Percentiles rank a stretch among this genome's conserved stretches.
phyloP scores from a whole-genome alignment of 2,329 filamentous ascomycete species.

The Fusarium scirpi region DNA sequence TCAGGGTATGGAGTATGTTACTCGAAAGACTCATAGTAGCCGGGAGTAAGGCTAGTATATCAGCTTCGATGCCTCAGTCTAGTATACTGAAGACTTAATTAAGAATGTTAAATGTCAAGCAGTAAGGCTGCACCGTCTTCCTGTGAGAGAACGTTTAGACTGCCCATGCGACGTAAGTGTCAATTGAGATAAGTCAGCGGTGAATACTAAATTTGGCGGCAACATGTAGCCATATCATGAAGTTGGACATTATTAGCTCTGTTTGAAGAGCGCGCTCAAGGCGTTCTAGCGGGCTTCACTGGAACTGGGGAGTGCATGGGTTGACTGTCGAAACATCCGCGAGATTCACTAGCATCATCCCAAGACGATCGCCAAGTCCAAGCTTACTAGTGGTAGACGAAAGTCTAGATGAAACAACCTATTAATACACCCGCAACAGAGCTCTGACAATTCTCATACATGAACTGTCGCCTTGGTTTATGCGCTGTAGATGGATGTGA shows the following conservation, averaged over 20 bases:
- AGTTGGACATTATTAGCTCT: background rate
- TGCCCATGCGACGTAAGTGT: background rate
- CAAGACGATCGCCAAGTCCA: background rate
- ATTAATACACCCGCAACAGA: slow-evolving; percentile 4
- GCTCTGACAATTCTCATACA: background rate
- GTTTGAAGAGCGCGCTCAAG: background rate
- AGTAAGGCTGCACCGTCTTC: background rate
- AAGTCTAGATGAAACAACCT: slow-evolving; percentile 4
- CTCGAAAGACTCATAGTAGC: background rate
- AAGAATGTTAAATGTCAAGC: background rate
- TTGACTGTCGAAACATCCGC: background rate
- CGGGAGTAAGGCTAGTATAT: background rate
- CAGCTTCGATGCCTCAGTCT: background rate
- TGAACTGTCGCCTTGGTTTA: background rate
- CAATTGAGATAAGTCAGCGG: background rate
- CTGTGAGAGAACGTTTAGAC: background rate
- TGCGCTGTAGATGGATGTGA: background rate
- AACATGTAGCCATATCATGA: background rate
- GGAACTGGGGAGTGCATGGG: background rate
- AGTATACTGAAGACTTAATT: background rate
- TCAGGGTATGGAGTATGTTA: background rate
- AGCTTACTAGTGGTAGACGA: background rate
- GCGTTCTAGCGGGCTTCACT: background rate
- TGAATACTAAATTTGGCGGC: background rate
- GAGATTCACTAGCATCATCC: background rate